Percentiles rank a stretch among this genome's conserved stretches.
phyloP scores from a whole-genome alignment of 169 alveolate species.

The Theileria parva region DNA sequence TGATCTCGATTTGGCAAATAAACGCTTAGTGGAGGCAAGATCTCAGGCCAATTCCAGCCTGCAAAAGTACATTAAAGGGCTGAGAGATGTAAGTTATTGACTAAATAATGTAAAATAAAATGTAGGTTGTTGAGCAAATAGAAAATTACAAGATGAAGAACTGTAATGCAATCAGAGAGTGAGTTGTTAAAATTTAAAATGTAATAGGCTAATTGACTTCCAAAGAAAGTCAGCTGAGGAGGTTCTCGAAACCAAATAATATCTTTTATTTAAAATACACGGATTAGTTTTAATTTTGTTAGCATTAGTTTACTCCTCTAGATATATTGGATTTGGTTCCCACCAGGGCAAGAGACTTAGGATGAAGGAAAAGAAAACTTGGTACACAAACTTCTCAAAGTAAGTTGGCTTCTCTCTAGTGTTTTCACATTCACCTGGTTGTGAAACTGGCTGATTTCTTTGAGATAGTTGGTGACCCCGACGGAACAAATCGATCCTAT shows the following conservation, averaged over 20 bases:
- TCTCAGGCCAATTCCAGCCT: neutral
- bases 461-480: neutral
- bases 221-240: slow-evolving; percentile 15
- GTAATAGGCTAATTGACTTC: slow-evolving; percentile 24
- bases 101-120: neutral
- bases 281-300: slow-evolving; percentile 2
- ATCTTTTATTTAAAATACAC: too few relatives aligned
- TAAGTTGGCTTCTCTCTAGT: slow-evolving; percentile 48
- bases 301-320: slow-evolving; percentile 49
- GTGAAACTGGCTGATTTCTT: neutral
- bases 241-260: neutral
- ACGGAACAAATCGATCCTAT: neutral
- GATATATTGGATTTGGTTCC: slow-evolving; percentile 75
- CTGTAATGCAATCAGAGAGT: slow-evolving; percentile 29
- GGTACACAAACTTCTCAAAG: slow-evolving; percentile 68
- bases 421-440: neutral
- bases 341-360: slow-evolving; percentile 80
- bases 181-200: neutral
- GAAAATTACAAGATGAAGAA: slow-evolving; percentile 27
- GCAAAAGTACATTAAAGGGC: neutral
- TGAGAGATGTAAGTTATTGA: neutral
- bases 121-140: neutral
- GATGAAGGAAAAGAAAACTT: slow-evolving; percentile 66
- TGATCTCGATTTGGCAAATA: neutral
- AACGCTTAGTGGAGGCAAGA: neutral